Evolutionary conservation across 164 flowering plant species (phyloP).

Genomic region (Umbilicus rupestris): DNA sequence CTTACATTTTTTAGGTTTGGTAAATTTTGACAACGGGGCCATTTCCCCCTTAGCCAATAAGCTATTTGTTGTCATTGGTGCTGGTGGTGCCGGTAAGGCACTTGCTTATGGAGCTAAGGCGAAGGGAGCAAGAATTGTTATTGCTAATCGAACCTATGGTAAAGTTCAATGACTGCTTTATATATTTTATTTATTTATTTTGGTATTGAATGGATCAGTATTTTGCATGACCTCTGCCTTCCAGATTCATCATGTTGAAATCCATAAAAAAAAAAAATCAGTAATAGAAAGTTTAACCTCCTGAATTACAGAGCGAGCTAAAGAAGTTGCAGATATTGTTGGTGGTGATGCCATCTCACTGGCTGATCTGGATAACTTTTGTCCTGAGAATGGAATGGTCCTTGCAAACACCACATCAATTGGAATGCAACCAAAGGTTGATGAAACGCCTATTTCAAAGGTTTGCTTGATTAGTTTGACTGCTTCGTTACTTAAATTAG

Average conservation of each 20-base stretch:
- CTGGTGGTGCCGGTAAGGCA: slow-evolving; percentile 99
- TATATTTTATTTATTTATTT: not conserved
- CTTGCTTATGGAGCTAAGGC: slow-evolving; percentile 96
- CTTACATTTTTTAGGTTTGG: slow-evolving; percentile 27
- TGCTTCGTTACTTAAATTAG: slow-evolving; percentile 1
- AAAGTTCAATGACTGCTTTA: slow-evolving; percentile 11
- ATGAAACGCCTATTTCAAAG: slow-evolving; percentile 88
- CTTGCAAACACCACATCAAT: slow-evolving; percentile 96
- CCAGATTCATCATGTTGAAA: too few relatives aligned
- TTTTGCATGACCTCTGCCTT: not conserved
- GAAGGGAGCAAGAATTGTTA: slow-evolving; percentile 79
- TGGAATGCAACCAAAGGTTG: slow-evolving; percentile 84
- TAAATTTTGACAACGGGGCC: slow-evolving; percentile 12
- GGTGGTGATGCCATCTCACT: slow-evolving; percentile 80
- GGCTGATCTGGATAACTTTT: slow-evolving; percentile 45
- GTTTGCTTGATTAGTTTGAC: slow-evolving; percentile 30
- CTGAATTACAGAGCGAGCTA: slow-evolving; percentile 54
- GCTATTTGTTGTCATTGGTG: slow-evolving; percentile 86
- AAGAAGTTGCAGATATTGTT: slow-evolving; percentile 60
- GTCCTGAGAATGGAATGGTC: slow-evolving; percentile 78
- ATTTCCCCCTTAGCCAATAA: slow-evolving; percentile 74
- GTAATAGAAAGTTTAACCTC: not conserved
- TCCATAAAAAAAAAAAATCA: too few relatives aligned
- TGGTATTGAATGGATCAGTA: not conserved
- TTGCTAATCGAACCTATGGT: slow-evolving; percentile 92